These are phyloP conservation scores for Discostella stelligeroides DNA, from an alignment of 108 stramenopile genomes.

Conservation along the genomic window DNA sequence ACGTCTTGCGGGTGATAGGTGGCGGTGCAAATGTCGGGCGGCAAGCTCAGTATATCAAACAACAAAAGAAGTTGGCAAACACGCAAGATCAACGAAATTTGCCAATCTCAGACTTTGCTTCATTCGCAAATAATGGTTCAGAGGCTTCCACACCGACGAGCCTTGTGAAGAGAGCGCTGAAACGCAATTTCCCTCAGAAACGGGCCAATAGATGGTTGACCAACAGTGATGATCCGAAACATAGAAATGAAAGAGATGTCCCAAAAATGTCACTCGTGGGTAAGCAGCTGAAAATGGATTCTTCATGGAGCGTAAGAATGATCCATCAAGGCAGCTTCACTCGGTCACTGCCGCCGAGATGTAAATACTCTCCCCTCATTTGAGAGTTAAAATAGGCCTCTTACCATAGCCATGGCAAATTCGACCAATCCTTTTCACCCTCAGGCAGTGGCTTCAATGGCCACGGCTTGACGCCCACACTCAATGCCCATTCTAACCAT, in stretches of 20 bases:
- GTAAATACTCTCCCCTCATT: constrained; percentile 23
- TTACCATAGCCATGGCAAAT: constrained; percentile 55
- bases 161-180: constrained; percentile 39
- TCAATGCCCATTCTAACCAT: constrained; percentile 49
- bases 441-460: constrained; percentile 40
- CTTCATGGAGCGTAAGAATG: constrained; percentile 19
- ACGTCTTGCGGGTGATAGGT: constrained; percentile 74
- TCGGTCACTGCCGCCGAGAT: constrained; percentile 14
- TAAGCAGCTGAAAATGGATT: constrained; percentile 1
- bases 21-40: constrained; percentile 77
- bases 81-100: constrained; percentile 6
- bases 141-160: constrained; percentile 21
- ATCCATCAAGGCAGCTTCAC: constrained; percentile 27
- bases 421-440: constrained; percentile 58
- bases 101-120: background rate
- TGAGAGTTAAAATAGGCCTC: background rate
- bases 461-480: constrained; percentile 41
- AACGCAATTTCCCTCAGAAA: constrained; percentile 31
- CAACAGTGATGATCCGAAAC: background rate
- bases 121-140: constrained; percentile 13
- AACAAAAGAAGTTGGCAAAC: constrained; percentile 39
- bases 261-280: constrained; percentile 45
- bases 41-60: constrained; percentile 75
- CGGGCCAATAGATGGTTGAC: background rate
- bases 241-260: constrained; percentile 14